Evolutionary conservation across 208 protist genomes (phyloP).

Genomic region (Trypanosoma cruzi): DNA sequence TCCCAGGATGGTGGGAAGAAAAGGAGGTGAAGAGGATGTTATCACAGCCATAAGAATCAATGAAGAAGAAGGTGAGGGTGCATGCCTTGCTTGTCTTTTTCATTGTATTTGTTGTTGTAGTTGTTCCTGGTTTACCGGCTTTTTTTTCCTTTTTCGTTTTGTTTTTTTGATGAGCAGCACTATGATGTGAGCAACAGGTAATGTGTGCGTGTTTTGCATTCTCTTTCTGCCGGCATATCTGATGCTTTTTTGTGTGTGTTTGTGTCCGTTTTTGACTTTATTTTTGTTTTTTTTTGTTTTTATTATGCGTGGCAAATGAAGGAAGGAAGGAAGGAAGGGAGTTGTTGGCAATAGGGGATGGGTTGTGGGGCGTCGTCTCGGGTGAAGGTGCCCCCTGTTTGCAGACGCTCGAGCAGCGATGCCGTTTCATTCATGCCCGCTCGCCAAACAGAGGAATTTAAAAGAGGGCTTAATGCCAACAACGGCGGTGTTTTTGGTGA

Average conservation of each 20-base stretch:
- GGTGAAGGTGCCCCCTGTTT: neutral
- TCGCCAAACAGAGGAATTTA: neutral
- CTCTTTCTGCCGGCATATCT: neutral
- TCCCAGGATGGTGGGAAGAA: slow-evolving; percentile 79
- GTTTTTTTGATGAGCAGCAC: neutral
- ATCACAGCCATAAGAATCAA: slow-evolving; percentile 14
- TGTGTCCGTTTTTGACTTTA: neutral
- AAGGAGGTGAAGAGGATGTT: slow-evolving; percentile 76
- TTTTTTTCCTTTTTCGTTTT: neutral
- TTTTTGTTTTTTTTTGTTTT: neutral
- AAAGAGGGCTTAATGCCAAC: neutral
- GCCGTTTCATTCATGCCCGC: neutral
- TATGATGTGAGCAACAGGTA: no score
- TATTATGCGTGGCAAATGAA: slow-evolving; percentile 5
- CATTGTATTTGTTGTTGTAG: neutral
- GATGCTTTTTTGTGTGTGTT: neutral
- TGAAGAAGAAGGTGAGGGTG: neutral
- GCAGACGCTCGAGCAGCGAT: neutral
- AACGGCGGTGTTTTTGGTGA: neutral
- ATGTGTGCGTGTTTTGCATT: no score
- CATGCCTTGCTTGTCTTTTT: no score
- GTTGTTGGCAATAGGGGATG: neutral
- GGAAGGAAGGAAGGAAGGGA: neutral
- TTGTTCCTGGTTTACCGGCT: neutral
- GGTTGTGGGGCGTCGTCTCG: neutral